Conservation (phyloP, 345 rosid species). For the Carallia pectinifolia region DNA sequence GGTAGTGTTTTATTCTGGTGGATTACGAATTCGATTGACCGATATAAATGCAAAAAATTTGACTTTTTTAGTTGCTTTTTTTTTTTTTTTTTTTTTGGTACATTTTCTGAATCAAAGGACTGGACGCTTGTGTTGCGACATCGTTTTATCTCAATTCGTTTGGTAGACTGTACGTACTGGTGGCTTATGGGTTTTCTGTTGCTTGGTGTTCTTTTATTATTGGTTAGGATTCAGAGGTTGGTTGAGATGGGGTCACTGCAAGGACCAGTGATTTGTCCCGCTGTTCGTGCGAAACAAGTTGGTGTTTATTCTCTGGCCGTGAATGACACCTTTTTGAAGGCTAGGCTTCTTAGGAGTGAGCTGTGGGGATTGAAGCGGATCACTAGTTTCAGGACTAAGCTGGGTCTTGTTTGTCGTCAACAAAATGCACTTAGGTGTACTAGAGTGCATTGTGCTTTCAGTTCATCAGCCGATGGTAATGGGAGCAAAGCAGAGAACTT, state of each 20-base stretch:
- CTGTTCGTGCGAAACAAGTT: constrained; percentile 56
- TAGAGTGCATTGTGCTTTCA: constrained; percentile 59
- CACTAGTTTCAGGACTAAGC: constrained; percentile 29
- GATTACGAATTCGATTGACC: too few relatives aligned
- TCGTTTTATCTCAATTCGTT: too few relatives aligned
- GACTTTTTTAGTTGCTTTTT: too few relatives aligned
- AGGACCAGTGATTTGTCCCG: constrained; percentile 77
- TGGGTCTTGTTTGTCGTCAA: constrained; percentile 26
- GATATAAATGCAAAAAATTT: too few relatives aligned
- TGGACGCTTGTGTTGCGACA: too few relatives aligned
- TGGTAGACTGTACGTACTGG: background rate
- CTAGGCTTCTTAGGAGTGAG: constrained; percentile 36
- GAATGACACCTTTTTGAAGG: constrained; percentile 39
- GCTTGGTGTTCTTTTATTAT: background rate
- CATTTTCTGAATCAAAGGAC: too few relatives aligned
- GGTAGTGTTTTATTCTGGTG: too few relatives aligned
- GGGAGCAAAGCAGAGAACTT: constrained; percentile 87
- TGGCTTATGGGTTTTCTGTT: background rate
- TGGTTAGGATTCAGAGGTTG: constrained; percentile 14
- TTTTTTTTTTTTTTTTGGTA: too few relatives aligned
- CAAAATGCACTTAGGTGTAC: constrained; percentile 25
- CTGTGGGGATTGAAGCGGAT: constrained; percentile 46
- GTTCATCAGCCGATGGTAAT: constrained; percentile 78
- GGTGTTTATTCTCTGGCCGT: constrained; percentile 40
- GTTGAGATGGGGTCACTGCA: constrained; percentile 64